These are phyloP conservation scores for Breviolum minutum DNA, from an alignment of 73 alveolate genomes.

Conservation along the genomic window DNA sequence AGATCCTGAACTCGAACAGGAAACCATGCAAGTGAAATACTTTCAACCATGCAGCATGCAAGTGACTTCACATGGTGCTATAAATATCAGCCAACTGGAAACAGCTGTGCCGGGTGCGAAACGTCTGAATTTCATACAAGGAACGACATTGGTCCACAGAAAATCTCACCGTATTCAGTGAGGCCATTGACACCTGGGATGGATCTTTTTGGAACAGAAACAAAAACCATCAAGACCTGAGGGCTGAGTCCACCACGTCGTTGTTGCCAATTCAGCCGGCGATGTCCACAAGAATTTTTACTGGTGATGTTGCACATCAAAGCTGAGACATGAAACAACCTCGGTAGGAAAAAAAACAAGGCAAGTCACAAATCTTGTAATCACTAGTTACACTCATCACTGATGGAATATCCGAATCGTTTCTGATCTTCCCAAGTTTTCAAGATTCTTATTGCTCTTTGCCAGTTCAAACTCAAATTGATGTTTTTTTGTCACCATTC, in stretches of 20 bases:
- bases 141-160: constrained; percentile 22
- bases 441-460: too few relatives aligned
- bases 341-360: not conserved
- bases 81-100: not conserved
- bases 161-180: constrained; percentile 1
- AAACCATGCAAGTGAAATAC: not conserved
- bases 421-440: not conserved
- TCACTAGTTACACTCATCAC: too few relatives aligned
- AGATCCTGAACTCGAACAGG: not conserved
- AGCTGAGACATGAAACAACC: constrained; percentile 62
- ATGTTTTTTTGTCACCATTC: too few relatives aligned
- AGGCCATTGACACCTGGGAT: not conserved
- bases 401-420: not conserved
- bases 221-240: too few relatives aligned
- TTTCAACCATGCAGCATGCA: not conserved
- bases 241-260: too few relatives aligned
- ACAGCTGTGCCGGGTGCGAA: not conserved
- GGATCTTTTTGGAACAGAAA: too few relatives aligned
- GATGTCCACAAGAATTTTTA: constrained; percentile 40
- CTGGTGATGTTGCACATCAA: constrained; percentile 84
- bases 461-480: too few relatives aligned
- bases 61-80: not conserved
- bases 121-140: not conserved
- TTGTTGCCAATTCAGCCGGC: not conserved
- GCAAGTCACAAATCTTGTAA: not conserved